Evolutionary conservation across 306 rosid species (phyloP).

Genomic region (Dryas octopetala): DNA sequence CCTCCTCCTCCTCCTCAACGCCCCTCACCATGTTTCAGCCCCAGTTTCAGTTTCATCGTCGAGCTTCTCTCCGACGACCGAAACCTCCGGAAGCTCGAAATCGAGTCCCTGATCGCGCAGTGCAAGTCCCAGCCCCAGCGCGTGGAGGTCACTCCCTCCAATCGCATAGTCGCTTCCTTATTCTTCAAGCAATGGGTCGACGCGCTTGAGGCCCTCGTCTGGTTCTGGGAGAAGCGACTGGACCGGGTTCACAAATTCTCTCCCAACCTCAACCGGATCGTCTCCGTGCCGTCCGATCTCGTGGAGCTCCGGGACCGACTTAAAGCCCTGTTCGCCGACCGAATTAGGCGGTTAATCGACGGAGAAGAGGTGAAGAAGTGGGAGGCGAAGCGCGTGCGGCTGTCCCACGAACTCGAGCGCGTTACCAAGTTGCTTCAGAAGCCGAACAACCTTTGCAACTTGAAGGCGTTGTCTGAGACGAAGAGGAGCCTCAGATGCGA

Average conservation of each 20-base stretch:
- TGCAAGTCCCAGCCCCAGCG: slow-evolving; percentile 40
- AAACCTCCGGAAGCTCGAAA: neutral
- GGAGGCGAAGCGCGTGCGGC: slow-evolving; percentile 34
- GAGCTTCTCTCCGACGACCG: slow-evolving; percentile 37
- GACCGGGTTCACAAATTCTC: slow-evolving; percentile 41
- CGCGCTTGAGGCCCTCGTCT: slow-evolving; percentile 55
- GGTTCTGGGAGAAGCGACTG: slow-evolving; percentile 64
- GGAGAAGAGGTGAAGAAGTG: slow-evolving; percentile 57
- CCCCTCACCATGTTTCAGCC: neutral
- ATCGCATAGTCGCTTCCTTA: slow-evolving; percentile 38
- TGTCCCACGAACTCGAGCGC: slow-evolving; percentile 30
- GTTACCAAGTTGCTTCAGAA: neutral
- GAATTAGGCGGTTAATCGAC: slow-evolving; percentile 44
- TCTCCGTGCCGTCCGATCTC: slow-evolving; percentile 40
- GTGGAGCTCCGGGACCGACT: slow-evolving; percentile 50
- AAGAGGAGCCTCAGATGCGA: slow-evolving; percentile 40
- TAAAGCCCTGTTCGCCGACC: slow-evolving; percentile 35
- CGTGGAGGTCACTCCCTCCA: neutral
- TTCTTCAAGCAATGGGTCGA: slow-evolving; percentile 47
- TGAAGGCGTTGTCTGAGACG: neutral
- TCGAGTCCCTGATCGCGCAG: slow-evolving; percentile 38
- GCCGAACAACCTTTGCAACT: neutral
- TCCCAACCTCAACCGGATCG: slow-evolving; percentile 40
- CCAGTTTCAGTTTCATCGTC: slow-evolving; percentile 35
- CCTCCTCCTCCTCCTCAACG: neutral